Conservation (phyloP, 768 basidiomycete genomes). For the Calocera viscosa region DNA sequence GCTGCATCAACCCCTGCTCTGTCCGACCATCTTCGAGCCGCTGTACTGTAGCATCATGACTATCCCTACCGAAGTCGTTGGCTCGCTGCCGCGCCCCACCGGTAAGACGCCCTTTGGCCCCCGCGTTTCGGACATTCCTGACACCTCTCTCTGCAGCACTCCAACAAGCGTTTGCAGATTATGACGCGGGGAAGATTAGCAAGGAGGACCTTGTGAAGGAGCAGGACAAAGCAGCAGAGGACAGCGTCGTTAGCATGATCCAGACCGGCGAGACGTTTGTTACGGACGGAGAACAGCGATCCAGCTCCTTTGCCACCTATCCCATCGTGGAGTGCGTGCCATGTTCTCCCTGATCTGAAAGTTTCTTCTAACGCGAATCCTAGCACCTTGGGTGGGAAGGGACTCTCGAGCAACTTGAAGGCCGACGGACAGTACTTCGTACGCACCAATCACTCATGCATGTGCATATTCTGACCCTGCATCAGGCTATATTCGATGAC, state of each 20-base stretch:
- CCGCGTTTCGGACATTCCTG: not conserved
- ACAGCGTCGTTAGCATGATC: not conserved
- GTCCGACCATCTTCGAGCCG: too few species aligned
- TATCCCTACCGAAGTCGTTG: slow-evolving; percentile 7
- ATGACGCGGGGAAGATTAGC: not conserved
- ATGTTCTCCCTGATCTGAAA: not conserved
- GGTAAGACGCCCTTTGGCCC: not conserved
- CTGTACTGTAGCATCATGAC: not conserved
- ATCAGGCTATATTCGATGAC: not conserved
- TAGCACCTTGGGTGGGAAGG: not conserved
- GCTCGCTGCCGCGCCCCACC: not conserved
- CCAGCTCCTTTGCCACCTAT: not conserved
- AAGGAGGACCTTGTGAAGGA: not conserved
- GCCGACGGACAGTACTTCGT: slow-evolving; percentile 1
- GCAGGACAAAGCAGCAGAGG: not conserved
- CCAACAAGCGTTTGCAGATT: not conserved
- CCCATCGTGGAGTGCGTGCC: not conserved
- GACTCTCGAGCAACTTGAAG: not conserved
- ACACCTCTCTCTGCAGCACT: not conserved
- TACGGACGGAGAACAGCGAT: not conserved
- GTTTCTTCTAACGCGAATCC: too few species aligned
- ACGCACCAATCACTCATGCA: not conserved
- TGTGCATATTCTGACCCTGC: not conserved
- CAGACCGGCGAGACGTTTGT: slow-evolving; percentile 1
- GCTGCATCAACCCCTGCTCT: too few species aligned